Base-by-base conservation (phyloP, 257 asterid genomes). In the Penstemon eatonii region DNA sequence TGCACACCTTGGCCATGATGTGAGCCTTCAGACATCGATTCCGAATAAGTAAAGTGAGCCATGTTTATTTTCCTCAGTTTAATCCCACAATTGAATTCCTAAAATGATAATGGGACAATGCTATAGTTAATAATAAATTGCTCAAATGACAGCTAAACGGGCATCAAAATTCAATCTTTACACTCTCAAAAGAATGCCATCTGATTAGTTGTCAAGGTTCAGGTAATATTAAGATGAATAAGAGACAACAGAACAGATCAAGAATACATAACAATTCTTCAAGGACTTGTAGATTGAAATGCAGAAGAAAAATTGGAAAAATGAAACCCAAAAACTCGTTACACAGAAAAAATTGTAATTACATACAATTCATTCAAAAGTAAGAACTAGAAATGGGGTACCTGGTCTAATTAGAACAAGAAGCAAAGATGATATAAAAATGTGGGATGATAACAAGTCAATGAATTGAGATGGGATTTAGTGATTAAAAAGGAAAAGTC, bases 1-100 rank as follows among this genome's bases (percentile, higher is more conserved):
- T 93, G 81, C 55, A 82, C 82, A 9, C 85, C 80, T 63, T 86
- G 95, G 6, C 95, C 84, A 38, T 86, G 88, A 53, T 59, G 70
- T 38, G 92, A 86, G 51, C 83, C 82, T 44, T 78, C 91, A 41
- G 77, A 63, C 76, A 81, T 69, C 40, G 88, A 80, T 66, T 86
- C 84, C 43, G 83, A 68, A 69, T 77, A 76, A 44, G 41, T 38
- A 12, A 74, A 69, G 40, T 81, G 75, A 73, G 96, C 81, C 97
- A 90, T 88, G 4, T 65, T 43, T 45, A 53, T 25, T 57, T 44
- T 65, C 39, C 3, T 6, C 51, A 9, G 38, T 37, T 59, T 38
- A 39, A 18, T 41, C 11, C n/a, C 53, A 57, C 37, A 13, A 58
- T 38, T 49, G 49, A 47, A 46, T 13, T 18, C 43, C 60, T 57